Conservation (phyloP, 1,284 basidiomycete genomes). For the Ustilago bromivora region DNA sequence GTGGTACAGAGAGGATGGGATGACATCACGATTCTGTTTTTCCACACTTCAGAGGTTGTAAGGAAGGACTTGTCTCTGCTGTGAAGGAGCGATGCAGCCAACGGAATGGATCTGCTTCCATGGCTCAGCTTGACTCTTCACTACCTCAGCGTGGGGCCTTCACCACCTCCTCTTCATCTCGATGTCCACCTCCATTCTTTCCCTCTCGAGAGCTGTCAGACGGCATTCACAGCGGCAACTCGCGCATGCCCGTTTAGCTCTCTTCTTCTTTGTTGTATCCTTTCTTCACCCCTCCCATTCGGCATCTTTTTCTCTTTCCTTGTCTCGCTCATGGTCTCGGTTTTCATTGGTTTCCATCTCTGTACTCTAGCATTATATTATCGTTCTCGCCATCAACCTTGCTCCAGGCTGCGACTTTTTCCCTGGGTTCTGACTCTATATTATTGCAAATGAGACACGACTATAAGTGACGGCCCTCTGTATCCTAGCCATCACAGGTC, state of each 20-base stretch:
- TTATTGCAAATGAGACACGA: not conserved
- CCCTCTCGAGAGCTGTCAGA: conserved; percentile 1
- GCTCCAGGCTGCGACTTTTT: conserved; percentile 2
- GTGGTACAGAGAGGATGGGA: conserved; percentile 38
- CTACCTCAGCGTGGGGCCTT: not conserved
- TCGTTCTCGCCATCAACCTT: not conserved
- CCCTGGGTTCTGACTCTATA: not conserved
- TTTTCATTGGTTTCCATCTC: not conserved
- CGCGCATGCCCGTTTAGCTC: conserved; percentile 25
- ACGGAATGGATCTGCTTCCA: conserved; percentile 8
- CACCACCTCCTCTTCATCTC: conserved; percentile 8
- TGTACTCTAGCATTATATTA: conserved; percentile 39
- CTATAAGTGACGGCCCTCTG: conserved; percentile 18
- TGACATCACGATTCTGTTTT: conserved; percentile 11
- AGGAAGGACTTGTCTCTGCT: conserved; percentile 11
- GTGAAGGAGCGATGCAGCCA: not conserved
- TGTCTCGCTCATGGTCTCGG: conserved; percentile 5
- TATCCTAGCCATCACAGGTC: conserved; percentile 45
- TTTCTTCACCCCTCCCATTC: not conserved
- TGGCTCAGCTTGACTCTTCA: not conserved
- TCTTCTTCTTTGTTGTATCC: not conserved
- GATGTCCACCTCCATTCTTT: not conserved
- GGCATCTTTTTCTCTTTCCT: conserved; percentile 14
- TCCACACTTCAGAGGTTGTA: conserved; percentile 18
- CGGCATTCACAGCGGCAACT: conserved; percentile 51